These are phyloP conservation scores for Coemansia sp. DNA, from an alignment of 192 early-diverging fungal species.

Conservation along the genomic window DNA sequence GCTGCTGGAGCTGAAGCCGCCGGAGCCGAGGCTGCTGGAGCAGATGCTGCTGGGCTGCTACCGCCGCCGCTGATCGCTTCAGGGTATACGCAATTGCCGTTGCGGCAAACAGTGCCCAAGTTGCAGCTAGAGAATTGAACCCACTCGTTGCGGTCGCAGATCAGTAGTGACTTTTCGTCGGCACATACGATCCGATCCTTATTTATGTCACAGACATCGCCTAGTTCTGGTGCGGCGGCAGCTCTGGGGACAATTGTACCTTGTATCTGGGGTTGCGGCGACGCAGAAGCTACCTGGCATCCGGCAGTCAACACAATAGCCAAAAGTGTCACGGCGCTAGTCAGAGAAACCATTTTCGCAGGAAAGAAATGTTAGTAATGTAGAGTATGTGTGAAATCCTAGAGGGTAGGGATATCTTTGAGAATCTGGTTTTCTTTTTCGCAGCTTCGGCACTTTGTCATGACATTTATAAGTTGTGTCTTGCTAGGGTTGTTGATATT, in stretches of 20 bases:
- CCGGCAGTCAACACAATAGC: constrained; percentile 14
- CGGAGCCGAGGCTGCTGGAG: not conserved
- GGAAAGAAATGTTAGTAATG: not conserved
- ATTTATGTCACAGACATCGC: constrained; percentile 17
- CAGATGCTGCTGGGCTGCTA: not conserved
- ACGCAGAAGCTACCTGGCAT: constrained; percentile 14
- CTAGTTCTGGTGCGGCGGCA: not conserved
- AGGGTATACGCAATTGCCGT: constrained; percentile 28
- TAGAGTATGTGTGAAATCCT: no score
- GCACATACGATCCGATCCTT: constrained; percentile 30
- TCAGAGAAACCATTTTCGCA: constrained; percentile 26
- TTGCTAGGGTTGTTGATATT: not conserved
- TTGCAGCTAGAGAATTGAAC: constrained; percentile 27
- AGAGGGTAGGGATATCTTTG: no score
- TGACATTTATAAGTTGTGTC: not conserved
- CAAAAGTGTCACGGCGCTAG: constrained; percentile 27
- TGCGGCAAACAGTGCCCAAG: constrained; percentile 29
- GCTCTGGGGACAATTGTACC: constrained; percentile 19
- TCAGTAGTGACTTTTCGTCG: constrained; percentile 17
- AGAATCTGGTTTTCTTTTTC: not conserved
- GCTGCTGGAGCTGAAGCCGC: not conserved
- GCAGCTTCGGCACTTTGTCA: not conserved
- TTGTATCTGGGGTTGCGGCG: constrained; percentile 20
- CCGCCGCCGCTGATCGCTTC: not conserved
- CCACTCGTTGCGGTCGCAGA: constrained; percentile 41